A percentile compares a stretch with the other conserved stretches of the same genome.
phyloP scores from a whole-genome alignment of 2,329 filamentous ascomycete species.

The Colletotrichum liaoningense region DNA sequence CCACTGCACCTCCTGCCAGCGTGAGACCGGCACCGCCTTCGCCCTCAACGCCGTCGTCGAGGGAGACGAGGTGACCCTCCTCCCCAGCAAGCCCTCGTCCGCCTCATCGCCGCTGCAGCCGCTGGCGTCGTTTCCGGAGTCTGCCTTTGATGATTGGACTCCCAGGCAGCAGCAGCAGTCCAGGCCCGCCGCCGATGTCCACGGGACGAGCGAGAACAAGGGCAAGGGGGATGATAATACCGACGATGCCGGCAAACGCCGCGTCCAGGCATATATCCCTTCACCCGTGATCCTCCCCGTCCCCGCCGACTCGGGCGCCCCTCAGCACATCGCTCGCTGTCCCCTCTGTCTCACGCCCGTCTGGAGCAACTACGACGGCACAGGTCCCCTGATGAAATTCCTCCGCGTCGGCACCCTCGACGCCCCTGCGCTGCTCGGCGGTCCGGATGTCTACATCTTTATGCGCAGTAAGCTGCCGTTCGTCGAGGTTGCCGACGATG shows the following conservation, averaged over 20 bases:
- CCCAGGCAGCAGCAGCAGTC: not conserved
- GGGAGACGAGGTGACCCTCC: conserved; percentile 46
- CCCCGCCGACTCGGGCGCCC: conserved; percentile 53
- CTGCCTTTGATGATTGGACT: conserved; percentile 20
- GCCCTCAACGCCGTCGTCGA: conserved; percentile 57
- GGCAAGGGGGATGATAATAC: not conserved
- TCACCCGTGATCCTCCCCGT: conserved; percentile 41
- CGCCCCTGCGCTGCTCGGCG: conserved; percentile 45
- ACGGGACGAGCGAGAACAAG: not conserved
- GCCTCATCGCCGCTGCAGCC: conserved; percentile 27
- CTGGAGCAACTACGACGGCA: conserved; percentile 54
- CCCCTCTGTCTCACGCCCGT: conserved; percentile 53
- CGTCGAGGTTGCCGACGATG: conserved; percentile 49
- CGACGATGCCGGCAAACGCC: not conserved
- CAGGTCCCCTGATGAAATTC: conserved; percentile 46
- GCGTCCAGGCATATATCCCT: not conserved
- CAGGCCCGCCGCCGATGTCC: not conserved
- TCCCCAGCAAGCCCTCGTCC: conserved; percentile 39
- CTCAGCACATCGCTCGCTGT: conserved; percentile 55
- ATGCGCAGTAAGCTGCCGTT: conserved; percentile 51
- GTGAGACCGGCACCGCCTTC: conserved; percentile 53
- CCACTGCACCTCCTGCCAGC: conserved; percentile 60
- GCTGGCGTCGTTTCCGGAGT: conserved; percentile 9
- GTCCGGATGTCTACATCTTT: conserved; percentile 60
- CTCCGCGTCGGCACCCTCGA: conserved; percentile 59